Evolutionary conservation across 495 filamentous ascomycete genomes (phyloP), one percentile per base, ranked within the genome.

Genomic region (Lasiosphaeria ovina): DNA sequence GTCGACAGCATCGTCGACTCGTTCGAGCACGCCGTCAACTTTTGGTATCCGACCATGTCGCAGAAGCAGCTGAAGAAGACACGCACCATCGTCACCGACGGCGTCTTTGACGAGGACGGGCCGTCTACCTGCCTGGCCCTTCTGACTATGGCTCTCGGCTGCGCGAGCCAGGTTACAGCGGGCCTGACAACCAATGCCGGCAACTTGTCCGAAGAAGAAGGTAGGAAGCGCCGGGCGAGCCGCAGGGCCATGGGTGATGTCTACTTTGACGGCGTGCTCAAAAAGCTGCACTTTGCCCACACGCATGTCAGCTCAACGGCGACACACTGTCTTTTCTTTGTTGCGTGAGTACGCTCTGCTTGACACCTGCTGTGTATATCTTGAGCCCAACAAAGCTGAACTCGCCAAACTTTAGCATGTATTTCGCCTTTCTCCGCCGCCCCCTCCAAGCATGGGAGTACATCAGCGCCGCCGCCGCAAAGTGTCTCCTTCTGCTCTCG

Each of bases 401-500:
- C 34, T 38, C 17, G 8, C 3, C 34, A 7, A 14, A 35, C 33
- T n/a, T 38, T 54, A 75, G 72, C 4, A 51, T 75, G 3, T 75
- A 72, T 54, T 75, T 68, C 57, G 70, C 73, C n/a, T 75, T 69
- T 54, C 61, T 75, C 32, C 64, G 68, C 32, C 54, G 71, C 3
- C 73, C 73, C 2, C 61, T 75, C 0, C 73, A 75, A 53, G 68
- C 73, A 6, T 75, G 73, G 73, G 60, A 67, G 31, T 66, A 71
- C 60, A 69, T 75, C 32, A 67, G 58, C 38, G 57, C 68, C 7
- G 64, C 71, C 4, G 66, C 73, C 1, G 54, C 69, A n/a, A 75
- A 74, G 56, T 72, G 76, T 34, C 68, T 76, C n/a, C 69, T 76
- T 5, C 65, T 79, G 2, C 51, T 78, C 34, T 74, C 70, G 9